Percentiles rank a stretch among this genome's conserved stretches.
phyloP scores from a whole-genome alignment of 495 filamentous ascomycete genomes.

The Rhizodiscina lignyota region DNA sequence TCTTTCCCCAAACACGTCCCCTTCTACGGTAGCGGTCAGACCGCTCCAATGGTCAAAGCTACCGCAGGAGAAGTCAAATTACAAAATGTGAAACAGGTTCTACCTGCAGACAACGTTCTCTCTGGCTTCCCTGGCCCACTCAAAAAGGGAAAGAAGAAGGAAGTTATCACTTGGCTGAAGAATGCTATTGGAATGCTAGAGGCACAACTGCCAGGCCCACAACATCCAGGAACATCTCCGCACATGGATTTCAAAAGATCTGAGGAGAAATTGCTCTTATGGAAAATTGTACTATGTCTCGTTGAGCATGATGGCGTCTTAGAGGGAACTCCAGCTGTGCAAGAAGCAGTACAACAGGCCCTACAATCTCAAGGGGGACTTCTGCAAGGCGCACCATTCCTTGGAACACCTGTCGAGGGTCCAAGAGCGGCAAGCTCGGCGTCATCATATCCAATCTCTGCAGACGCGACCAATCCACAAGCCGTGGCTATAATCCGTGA shows the following conservation, averaged over 20 bases:
- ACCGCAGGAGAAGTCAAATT: constrained; percentile 73
- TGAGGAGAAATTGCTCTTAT: constrained; percentile 73
- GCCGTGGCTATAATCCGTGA: constrained; percentile 53
- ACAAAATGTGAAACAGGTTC: constrained; percentile 47
- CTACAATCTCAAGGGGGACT: no score
- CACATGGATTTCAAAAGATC: constrained; percentile 26
- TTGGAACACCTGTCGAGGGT: constrained; percentile 6
- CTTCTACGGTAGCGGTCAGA: constrained; percentile 59
- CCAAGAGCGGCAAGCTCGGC: constrained; percentile 14
- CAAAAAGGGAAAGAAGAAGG: constrained; percentile 91
- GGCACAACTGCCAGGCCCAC: background rate
- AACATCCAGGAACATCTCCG: no score
- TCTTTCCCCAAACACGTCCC: constrained; percentile 83
- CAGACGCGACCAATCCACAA: constrained; percentile 41
- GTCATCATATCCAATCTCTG: constrained; percentile 17
- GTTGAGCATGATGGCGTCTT: constrained; percentile 75
- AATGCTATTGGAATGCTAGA: constrained; percentile 48
- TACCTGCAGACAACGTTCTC: constrained; percentile 51
- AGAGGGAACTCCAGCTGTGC: constrained; percentile 56
- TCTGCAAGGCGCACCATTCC: background rate
- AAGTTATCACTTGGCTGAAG: constrained; percentile 66
- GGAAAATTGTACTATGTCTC: constrained; percentile 67
- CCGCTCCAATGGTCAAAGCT: constrained; percentile 60
- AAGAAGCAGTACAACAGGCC: constrained; percentile 30
- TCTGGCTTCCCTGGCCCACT: constrained; percentile 80